Evolutionary conservation across 345 rosid species (phyloP).

Genomic region (Sisymbrium irio): DNA sequence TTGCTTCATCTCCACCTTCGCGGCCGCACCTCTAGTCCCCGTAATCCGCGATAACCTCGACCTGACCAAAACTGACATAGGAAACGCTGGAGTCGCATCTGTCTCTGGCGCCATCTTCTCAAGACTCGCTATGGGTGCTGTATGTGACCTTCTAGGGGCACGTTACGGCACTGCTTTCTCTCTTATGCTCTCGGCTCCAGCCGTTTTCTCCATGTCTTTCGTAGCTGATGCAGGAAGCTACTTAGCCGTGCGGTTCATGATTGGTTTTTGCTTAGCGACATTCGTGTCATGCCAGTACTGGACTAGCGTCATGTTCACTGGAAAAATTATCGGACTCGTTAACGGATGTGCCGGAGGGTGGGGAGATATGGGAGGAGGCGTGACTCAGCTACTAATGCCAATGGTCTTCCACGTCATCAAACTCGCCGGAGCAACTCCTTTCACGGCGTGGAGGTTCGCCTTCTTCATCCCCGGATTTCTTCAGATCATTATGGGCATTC

Average conservation of each 20-base stretch:
- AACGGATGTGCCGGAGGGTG: conserved; percentile 89
- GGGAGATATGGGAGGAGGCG: conserved; percentile 96
- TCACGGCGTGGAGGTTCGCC: conserved; percentile 89
- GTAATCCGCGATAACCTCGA: conserved; percentile 78
- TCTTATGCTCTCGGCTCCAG: conserved; percentile 68
- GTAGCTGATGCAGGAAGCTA: conserved; percentile 56
- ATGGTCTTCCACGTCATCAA: conserved; percentile 55
- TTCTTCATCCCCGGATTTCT: conserved; percentile 73
- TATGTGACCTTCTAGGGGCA: conserved; percentile 76
- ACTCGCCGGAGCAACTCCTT: conserved; percentile 62
- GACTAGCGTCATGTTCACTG: conserved; percentile 85
- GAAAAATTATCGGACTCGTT: conserved; percentile 73
- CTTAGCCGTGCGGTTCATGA: conserved; percentile 78
- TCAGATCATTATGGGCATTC: conserved; percentile 62
- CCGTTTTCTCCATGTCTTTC: conserved; percentile 80
- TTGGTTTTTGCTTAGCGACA: conserved; percentile 86
- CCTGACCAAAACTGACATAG: conserved; percentile 58
- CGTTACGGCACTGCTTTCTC: conserved; percentile 77
- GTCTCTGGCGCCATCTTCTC: conserved; percentile 83
- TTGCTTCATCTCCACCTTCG: conserved; percentile 83
- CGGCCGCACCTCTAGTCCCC: conserved; percentile 82
- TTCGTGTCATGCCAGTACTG: conserved; percentile 91
- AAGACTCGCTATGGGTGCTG: conserved; percentile 78
- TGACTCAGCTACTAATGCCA: conserved; percentile 84
- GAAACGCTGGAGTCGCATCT: conserved; percentile 85